phyloP scores from a whole-genome alignment of 176 grass and related monocot genomes.

The Olyra latifolia region DNA sequence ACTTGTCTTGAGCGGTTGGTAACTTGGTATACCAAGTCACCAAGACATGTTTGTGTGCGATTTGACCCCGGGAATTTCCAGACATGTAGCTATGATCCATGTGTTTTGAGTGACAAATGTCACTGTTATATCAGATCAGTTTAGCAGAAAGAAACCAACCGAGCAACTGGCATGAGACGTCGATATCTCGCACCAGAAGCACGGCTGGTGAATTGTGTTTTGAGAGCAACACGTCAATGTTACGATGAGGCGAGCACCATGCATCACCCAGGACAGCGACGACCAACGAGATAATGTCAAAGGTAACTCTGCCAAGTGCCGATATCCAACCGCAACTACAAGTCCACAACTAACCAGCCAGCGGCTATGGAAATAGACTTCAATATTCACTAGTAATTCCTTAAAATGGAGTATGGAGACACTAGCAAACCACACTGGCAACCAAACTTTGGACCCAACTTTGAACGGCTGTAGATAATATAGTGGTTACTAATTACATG shows the following conservation, averaged over 20 bases:
- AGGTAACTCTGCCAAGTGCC: neutral
- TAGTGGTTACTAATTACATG: conserved; percentile 25
- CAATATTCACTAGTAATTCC: neutral
- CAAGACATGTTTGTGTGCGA: too few relatives aligned
- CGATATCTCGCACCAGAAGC: neutral
- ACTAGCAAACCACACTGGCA: neutral
- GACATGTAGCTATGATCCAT: neutral
- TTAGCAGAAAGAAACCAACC: neutral
- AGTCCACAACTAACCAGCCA: neutral
- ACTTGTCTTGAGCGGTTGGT: too few relatives aligned
- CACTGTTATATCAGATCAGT: neutral
- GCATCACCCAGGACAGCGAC: neutral
- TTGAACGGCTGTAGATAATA: neutral
- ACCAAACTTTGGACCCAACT: conserved; percentile 10
- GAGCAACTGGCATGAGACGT: neutral
- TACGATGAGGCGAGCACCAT: neutral
- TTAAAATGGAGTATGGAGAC: neutral
- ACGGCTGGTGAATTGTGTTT: neutral
- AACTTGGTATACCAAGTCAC: too few relatives aligned
- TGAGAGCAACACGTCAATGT: too few relatives aligned
- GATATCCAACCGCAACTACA: neutral
- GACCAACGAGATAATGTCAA: neutral
- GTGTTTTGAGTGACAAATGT: neutral
- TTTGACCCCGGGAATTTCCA: neutral
- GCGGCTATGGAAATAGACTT: too few relatives aligned